Conservation (phyloP, 139 green algal genomes). For the Chlamydomonas asymmetrica region DNA sequence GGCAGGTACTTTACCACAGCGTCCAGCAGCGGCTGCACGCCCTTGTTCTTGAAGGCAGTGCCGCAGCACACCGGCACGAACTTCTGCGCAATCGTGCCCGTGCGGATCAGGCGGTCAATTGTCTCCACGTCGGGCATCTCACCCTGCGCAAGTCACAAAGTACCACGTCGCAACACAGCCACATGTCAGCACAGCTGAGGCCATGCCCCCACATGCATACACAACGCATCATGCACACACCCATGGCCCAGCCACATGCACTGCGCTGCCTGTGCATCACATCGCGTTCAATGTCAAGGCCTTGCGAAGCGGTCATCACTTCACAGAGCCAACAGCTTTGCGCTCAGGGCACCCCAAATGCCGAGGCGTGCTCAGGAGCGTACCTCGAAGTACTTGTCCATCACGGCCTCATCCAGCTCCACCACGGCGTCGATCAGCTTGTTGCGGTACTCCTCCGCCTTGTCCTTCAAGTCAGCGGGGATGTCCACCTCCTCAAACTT, state of each 20-base stretch:
- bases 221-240: too few species aligned
- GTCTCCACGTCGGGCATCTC: conserved; percentile 82
- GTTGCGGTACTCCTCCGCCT: conserved; percentile 82
- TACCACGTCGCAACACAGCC: too few species aligned
- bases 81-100: conserved; percentile 77
- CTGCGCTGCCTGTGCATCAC: too few species aligned
- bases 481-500: conserved; percentile 88
- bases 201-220: too few species aligned
- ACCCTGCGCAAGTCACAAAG: conserved; percentile 76
- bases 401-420: conserved; percentile 76
- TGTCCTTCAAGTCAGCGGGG: conserved; percentile 83
- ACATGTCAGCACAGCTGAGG: too few species aligned
- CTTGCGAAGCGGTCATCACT: too few species aligned
- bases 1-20: conserved; percentile 95
- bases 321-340: background rate
- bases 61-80: conserved; percentile 97
- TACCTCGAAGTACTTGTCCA: conserved; percentile 81
- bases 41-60: conserved; percentile 99
- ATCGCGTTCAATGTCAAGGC: background rate
- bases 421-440: conserved; percentile 90
- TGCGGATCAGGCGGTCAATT: conserved; percentile 88
- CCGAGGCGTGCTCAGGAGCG: too few species aligned
- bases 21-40: conserved; percentile 98
- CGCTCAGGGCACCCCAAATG: too few species aligned
- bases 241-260: too few species aligned